Evolutionary conservation across 1,284 basidiomycete genomes (phyloP).

Genomic region (Irpex sp.): DNA sequence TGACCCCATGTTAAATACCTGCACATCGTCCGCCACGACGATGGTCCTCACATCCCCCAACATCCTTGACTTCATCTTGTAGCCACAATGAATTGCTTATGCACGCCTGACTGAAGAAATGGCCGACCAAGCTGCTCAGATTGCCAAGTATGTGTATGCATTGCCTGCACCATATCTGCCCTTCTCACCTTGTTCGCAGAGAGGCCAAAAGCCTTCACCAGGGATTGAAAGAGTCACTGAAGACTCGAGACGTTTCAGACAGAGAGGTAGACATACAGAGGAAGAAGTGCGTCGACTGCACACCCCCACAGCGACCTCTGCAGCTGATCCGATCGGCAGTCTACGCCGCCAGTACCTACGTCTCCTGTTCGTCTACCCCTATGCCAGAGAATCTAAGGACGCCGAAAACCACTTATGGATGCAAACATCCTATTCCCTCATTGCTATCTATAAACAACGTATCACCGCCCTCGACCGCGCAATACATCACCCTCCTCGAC

Average conservation of each 20-base stretch:
- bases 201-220: conserved; percentile 71
- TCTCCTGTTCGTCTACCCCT: conserved; percentile 73
- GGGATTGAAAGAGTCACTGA: conserved; percentile 66
- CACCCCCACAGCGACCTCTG: conserved; percentile 7
- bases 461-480: conserved; percentile 67
- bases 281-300: conserved; percentile 60
- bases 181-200: conserved; percentile 32
- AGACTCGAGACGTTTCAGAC: conserved; percentile 73
- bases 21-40: conserved; percentile 13
- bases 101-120: conserved; percentile 16
- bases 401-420: conserved; percentile 87
- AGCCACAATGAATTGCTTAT: conserved; percentile 2
- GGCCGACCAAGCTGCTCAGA: conserved; percentile 25
- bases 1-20: conserved; percentile 1
- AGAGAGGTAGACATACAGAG: conserved; percentile 82
- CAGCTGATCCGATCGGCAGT: conserved; percentile 36
- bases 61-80: not conserved
- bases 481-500: conserved; percentile 43
- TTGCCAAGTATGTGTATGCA: conserved; percentile 19
- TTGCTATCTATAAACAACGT: conserved; percentile 78
- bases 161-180: not conserved
- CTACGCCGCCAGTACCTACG: conserved; percentile 74
- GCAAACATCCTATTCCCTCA: conserved; percentile 87
- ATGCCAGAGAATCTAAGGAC: conserved; percentile 74
- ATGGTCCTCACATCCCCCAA: conserved; percentile 8